These are phyloP conservation scores for Cynara cardunculus DNA, from an alignment of 129 eudicot genomes.

Conservation along the genomic window DNA sequence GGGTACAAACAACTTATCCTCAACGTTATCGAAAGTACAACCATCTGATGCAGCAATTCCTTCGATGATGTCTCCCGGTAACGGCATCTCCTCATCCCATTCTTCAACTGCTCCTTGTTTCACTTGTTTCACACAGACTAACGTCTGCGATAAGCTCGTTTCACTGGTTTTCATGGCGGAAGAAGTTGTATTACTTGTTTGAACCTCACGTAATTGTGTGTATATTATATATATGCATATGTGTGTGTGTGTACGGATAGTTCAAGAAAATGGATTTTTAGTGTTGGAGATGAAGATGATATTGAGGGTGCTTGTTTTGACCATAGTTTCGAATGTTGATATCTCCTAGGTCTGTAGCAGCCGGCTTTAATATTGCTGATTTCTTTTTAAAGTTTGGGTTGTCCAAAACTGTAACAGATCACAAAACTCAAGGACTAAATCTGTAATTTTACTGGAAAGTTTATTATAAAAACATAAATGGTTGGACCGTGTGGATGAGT, in stretches of 20 bases:
- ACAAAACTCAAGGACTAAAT: no score
- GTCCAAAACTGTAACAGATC: no score
- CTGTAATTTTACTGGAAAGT: no score
- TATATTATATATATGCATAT: not conserved
- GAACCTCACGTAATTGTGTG: not conserved
- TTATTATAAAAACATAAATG: no score
- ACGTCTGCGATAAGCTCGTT: constrained; percentile 20
- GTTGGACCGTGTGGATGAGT: no score
- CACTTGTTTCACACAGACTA: constrained; percentile 53
- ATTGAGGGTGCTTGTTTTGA: constrained; percentile 15
- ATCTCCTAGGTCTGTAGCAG: constrained; percentile 4
- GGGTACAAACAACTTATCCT: constrained; percentile 31
- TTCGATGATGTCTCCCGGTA: constrained; percentile 64
- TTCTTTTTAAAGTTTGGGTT: no score
- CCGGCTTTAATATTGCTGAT: constrained; percentile 13
- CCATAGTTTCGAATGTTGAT: not conserved
- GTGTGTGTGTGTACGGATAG: constrained; percentile 21
- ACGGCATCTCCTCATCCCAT: constrained; percentile 61
- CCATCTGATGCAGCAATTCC: constrained; percentile 34
- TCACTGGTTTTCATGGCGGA: constrained; percentile 18
- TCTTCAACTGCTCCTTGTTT: constrained; percentile 42
- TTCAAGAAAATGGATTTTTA: constrained; percentile 25
- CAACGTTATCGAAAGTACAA: constrained; percentile 12
- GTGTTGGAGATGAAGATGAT: constrained; percentile 17
- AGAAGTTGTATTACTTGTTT: not conserved